Evolutionary conservation across 495 filamentous ascomycete species (phyloP), one percentile per base, ranked within the genome.

Genomic region (Neurospora pannonica): DNA sequence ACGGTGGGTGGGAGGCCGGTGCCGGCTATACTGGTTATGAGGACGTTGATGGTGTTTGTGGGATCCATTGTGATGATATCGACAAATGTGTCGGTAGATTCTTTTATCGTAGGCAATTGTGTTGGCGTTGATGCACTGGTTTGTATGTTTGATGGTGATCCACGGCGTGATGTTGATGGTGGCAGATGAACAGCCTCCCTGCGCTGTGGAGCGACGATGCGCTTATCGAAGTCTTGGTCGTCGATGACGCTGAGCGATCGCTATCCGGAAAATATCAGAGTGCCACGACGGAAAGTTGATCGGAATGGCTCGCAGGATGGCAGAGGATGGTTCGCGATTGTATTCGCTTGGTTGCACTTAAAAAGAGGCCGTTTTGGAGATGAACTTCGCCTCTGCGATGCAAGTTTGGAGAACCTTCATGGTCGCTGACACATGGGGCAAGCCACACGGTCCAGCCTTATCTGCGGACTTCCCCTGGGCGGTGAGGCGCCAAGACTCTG

Each of bases 21-120:
- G 77, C 95, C 94, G 19, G 92, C 86, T 78, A 97, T 96, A 74
- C 92, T 91, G 46, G 92, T 92, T 72, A 97, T 82, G 72, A 97
- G 88, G 70, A 97, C 84, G 81, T 97, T 98, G 77, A 97, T 87
- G 19, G 84, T 90, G 77, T 82, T 79, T 13, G 24, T 67, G 28
- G 54, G 15, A 36, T 67, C 54, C 54, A 67, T 67, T 31, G 13
- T 34, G 54, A 34, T 67, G 15, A 67, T 67, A 34, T 34, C 3
- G 54, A 9, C 21, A 28, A 28, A 60, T 2, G 2, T 28, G 21
- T 24, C 48, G 48, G 48, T 24, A 60, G 21, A 15, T 28, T 15
- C 11, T 28, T 60, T 0, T 24, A 28, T 31, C 11, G 21, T 60
- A 36, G 28, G 54, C 54, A 34, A 9, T 67, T 67, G 28, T 67